Conservation (phyloP, 2,329 filamentous ascomycete species). For the Mollisia scopiformis region DNA sequence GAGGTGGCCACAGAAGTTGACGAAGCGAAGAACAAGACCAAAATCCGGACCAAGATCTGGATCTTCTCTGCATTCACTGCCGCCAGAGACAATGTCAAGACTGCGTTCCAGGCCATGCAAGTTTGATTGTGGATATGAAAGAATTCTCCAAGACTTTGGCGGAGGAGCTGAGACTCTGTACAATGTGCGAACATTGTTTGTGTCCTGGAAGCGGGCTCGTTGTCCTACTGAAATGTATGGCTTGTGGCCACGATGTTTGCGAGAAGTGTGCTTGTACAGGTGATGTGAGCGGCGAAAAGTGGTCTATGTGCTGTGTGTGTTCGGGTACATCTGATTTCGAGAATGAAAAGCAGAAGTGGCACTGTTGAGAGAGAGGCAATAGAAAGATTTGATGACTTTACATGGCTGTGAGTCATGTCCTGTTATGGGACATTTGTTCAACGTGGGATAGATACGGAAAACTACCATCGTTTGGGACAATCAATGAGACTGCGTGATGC, state of each 20-base stretch:
- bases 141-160: constrained; percentile 5
- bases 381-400: too few species aligned
- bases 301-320: neutral
- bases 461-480: too few species aligned
- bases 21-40: neutral
- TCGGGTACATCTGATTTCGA: neutral
- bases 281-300: neutral
- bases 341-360: neutral
- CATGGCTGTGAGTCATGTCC: too few species aligned
- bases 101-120: neutral
- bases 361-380: neutral
- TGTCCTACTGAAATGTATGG: neutral
- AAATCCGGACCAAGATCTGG: neutral
- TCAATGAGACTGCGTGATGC: too few species aligned
- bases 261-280: neutral
- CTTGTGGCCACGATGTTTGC: neutral
- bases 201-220: constrained; percentile 1
- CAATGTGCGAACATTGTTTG: neutral
- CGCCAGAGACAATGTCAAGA: neutral
- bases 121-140: constrained; percentile 4
- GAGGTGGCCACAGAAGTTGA: neutral
- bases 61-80: neutral
- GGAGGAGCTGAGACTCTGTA: neutral
- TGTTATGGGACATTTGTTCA: too few species aligned
- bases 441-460: too few species aligned